Percentiles rank a stretch among this genome's conserved stretches.
phyloP scores from a whole-genome alignment of 2,329 filamentous ascomycete species.

The Teratosphaeria pseudoeucalypti region DNA sequence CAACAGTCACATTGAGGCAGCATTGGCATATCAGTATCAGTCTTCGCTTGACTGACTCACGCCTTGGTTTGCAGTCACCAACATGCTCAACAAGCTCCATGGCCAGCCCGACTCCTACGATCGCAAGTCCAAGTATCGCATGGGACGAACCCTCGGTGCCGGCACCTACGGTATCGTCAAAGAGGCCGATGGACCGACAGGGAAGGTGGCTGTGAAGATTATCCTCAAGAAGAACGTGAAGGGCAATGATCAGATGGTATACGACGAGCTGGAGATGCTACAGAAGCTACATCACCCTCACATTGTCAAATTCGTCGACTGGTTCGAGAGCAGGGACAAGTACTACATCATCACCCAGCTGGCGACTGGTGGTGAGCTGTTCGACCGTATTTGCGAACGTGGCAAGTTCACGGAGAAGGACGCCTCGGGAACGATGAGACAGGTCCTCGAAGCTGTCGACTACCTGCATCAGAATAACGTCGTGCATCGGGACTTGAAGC shows the following conservation, averaged over 20 bases:
- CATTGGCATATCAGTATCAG: neutral
- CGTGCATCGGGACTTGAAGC: conserved; percentile 95
- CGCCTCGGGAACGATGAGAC: conserved; percentile 86
- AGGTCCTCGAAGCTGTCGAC: conserved; percentile 84
- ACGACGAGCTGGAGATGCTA: conserved; percentile 90
- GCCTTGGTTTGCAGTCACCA: conserved; percentile 4
- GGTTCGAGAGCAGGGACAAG: conserved; percentile 99
- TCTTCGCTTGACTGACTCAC: neutral
- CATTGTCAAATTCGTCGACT: conserved; percentile 95
- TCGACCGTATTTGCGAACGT: conserved; percentile 95
- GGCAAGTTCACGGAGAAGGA: conserved; percentile 99
- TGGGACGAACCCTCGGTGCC: conserved; percentile 86
- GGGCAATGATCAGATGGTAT: conserved; percentile 97
- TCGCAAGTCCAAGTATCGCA: conserved; percentile 90
- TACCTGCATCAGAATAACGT: conserved; percentile 93
- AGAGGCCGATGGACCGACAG: conserved; percentile 74
- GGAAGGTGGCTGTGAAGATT: conserved; percentile 94
- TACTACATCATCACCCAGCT: conserved; percentile 98
- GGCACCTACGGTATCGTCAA: conserved; percentile 97
- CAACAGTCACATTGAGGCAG: neutral
- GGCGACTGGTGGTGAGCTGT: conserved; percentile 89
- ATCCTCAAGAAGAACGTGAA: conserved; percentile 99
- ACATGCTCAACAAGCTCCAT: conserved; percentile 88
- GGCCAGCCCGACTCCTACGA: conserved; percentile 98
- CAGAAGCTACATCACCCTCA: conserved; percentile 85